phyloP scores from a whole-genome alignment of 371 early-diverging fungal genomes.

The Zopfochytrium polystomum region DNA sequence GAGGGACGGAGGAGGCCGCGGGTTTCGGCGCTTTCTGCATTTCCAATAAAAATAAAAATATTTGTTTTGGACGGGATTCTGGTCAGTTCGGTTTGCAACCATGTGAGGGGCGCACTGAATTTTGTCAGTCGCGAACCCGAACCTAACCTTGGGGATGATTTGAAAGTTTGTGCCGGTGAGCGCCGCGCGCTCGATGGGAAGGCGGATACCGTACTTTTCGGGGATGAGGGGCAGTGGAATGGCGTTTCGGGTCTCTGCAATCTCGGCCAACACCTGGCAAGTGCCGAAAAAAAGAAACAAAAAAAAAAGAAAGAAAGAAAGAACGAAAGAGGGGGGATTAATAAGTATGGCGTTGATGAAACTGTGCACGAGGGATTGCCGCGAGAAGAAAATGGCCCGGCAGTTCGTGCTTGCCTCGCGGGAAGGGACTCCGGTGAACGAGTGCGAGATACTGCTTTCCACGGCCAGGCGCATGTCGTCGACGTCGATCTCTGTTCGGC shows the following conservation, averaged over 20 bases:
- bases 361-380: neutral
- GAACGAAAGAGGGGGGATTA: too few relatives aligned
- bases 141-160: conserved; percentile 76
- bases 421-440: conserved; percentile 86
- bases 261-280: conserved; percentile 70
- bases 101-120: too few relatives aligned
- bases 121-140: neutral
- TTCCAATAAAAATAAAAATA: too few relatives aligned
- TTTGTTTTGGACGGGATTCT: too few relatives aligned
- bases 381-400: conserved; percentile 2
- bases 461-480: conserved; percentile 94
- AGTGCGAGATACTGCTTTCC: conserved; percentile 83
- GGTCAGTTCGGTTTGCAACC: too few relatives aligned
- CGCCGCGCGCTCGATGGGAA: conserved; percentile 90
- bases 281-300: too few relatives aligned
- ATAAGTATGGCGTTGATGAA: neutral
- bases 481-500: conserved; percentile 72
- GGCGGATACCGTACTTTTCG: conserved; percentile 84
- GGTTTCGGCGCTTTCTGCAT: too few relatives aligned
- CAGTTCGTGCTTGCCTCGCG: conserved; percentile 80
- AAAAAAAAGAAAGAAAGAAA: too few relatives aligned
- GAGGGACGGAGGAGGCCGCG: too few relatives aligned
- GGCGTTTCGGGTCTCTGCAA: conserved; percentile 85
- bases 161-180: conserved; percentile 87
- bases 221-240: conserved; percentile 83